These are phyloP conservation scores for Apiospora malaysiana DNA, from an alignment of 2,329 filamentous ascomycete genomes.

Conservation along the genomic window DNA sequence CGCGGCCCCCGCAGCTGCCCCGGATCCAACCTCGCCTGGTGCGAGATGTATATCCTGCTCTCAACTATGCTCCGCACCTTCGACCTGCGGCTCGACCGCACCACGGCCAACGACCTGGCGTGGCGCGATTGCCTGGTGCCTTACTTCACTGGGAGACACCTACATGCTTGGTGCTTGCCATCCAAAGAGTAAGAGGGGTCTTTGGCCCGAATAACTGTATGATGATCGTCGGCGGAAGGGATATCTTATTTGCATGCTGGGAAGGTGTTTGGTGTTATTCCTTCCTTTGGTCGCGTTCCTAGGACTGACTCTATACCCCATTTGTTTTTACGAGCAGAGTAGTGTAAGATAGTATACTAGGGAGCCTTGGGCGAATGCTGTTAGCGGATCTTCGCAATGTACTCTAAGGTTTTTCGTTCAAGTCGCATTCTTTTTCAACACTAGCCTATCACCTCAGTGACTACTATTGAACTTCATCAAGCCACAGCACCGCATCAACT, in stretches of 20 bases:
- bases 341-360: constrained; percentile 1
- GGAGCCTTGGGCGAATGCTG: not conserved
- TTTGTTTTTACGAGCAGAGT: not conserved
- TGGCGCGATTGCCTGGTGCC: constrained; percentile 22
- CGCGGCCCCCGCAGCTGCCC: constrained; percentile 23
- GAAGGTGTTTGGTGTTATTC: not conserved
- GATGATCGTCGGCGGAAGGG: not conserved
- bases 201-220: not conserved
- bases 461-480: not conserved
- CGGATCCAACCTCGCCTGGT: constrained; percentile 21
- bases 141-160: constrained; percentile 6
- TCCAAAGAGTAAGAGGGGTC: not conserved
- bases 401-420: not conserved
- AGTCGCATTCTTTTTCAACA: not conserved
- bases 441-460: not conserved
- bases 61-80: constrained; percentile 16
- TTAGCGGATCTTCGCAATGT: not conserved
- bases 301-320: not conserved
- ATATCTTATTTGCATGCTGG: not conserved
- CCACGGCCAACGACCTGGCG: constrained; percentile 13
- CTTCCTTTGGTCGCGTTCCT: not conserved
- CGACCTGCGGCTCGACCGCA: constrained; percentile 18
- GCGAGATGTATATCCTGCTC: constrained; percentile 22
- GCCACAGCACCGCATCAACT: not conserved
- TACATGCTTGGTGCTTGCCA: constrained; percentile 17